phyloP scores from a whole-genome alignment of 371 early-diverging fungal species.

The Aphelidium insulamus region DNA sequence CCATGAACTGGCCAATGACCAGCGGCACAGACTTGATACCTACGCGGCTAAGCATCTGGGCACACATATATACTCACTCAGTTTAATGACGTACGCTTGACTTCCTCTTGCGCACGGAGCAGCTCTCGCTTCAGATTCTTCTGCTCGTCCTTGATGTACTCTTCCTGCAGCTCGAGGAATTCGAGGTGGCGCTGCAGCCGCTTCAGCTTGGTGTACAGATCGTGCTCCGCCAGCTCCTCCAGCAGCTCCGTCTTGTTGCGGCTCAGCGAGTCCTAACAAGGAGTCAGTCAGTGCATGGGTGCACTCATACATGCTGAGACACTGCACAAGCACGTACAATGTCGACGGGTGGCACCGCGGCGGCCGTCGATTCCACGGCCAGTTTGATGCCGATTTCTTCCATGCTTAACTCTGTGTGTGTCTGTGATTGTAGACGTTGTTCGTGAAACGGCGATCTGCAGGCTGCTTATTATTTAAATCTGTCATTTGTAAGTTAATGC shows the following conservation, averaged over 20 bases:
- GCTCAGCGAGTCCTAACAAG: not conserved
- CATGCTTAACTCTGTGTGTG: slow-evolving; percentile 2
- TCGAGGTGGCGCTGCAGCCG: slow-evolving; percentile 87
- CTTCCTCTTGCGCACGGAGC: slow-evolving; percentile 89
- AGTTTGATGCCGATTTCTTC: slow-evolving; percentile 7
- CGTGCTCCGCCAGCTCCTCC: slow-evolving; percentile 23
- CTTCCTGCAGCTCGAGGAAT: slow-evolving; percentile 91
- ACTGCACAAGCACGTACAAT: not conserved
- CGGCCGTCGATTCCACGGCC: slow-evolving; percentile 20
- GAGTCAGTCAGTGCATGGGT: no score
- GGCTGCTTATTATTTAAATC: no score
- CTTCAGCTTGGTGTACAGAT: slow-evolving; percentile 80
- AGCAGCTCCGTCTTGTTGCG: slow-evolving; percentile 1
- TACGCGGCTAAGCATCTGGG: no score
- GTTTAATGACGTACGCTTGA: no score
- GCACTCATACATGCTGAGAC: not conserved
- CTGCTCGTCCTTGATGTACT: slow-evolving; percentile 97
- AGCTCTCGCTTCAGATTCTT: slow-evolving; percentile 92
- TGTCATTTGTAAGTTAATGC: no score
- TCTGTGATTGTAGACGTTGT: no score
- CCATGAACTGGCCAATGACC: slow-evolving; percentile 97
- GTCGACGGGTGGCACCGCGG: no score
- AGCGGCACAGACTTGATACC: slow-evolving; percentile 97
- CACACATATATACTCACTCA: no score
- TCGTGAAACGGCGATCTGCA: no score